phyloP scores from a whole-genome alignment of 2,329 filamentous ascomycete genomes.

The Colletotrichum incanum region DNA sequence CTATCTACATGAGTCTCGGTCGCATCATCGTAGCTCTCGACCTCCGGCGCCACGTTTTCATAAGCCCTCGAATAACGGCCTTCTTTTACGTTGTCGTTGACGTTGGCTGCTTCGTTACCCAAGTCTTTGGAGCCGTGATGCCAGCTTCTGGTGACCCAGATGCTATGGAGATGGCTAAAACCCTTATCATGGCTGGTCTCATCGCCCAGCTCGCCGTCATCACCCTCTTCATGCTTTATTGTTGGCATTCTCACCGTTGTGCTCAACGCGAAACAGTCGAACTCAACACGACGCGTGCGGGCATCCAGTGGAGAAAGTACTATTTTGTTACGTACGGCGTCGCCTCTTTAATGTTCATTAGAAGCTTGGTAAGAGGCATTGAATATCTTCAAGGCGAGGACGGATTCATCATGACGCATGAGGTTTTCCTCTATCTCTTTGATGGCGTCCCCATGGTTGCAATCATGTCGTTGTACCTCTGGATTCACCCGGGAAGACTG shows the following conservation, averaged over 20 bases:
- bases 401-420: constrained; percentile 58
- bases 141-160: constrained; percentile 44
- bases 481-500: constrained; percentile 43
- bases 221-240: constrained; percentile 56
- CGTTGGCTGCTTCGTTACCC: constrained; percentile 59
- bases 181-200: constrained; percentile 55
- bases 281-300: constrained; percentile 1
- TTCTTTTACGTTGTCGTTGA: constrained; percentile 66
- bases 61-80: constrained; percentile 57
- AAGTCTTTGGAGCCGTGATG: constrained; percentile 54
- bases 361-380: constrained; percentile 44
- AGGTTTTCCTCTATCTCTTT: constrained; percentile 60
- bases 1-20: constrained; percentile 59
- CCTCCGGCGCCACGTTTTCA: constrained; percentile 55
- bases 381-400: constrained; percentile 44
- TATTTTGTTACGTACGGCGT: constrained; percentile 43
- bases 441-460: constrained; percentile 58
- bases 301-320: constrained; percentile 43
- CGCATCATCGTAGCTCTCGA: constrained; percentile 53
- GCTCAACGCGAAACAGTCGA: background rate
- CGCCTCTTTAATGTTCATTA: constrained; percentile 39
- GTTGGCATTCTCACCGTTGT: constrained; percentile 16
- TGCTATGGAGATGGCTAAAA: constrained; percentile 42
- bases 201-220: constrained; percentile 67
- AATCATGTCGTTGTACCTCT: constrained; percentile 52